Evolutionary conservation across 768 basidiomycete species (phyloP).

Genomic region (Tubosaeta sp.): DNA sequence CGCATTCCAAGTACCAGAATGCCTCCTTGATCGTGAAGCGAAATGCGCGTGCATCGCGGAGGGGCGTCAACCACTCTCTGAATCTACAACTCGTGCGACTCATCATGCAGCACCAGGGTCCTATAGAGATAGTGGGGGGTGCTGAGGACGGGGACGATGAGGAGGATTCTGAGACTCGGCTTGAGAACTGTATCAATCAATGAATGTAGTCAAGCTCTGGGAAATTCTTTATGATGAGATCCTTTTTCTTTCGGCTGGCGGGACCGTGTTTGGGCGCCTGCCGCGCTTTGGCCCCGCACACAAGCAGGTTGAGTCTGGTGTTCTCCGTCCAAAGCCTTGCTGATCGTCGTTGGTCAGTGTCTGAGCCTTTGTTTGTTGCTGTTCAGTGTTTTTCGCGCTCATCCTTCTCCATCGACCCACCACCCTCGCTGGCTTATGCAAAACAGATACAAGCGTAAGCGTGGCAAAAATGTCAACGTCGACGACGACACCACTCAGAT

Average conservation of each 20-base stretch:
- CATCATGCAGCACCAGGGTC: conserved; percentile 29
- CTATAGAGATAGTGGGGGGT: conserved; percentile 20
- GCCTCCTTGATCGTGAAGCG: conserved; percentile 51
- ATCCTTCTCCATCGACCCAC: conserved; percentile 16
- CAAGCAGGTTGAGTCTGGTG: no score
- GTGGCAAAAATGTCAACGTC: conserved; percentile 47
- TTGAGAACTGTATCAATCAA: conserved; percentile 29
- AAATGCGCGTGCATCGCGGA: conserved; percentile 42
- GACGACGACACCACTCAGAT: conserved; percentile 42
- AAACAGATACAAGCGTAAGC: conserved; percentile 46
- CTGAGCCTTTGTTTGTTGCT: conserved; percentile 32
- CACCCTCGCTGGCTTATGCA: conserved; percentile 36
- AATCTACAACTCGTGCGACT: conserved; percentile 29
- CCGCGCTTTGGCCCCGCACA: conserved; percentile 24
- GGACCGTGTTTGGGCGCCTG: conserved; percentile 24
- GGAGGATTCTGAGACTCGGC: conserved; percentile 24
- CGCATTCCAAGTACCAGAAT: conserved; percentile 52
- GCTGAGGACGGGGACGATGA: conserved; percentile 18
- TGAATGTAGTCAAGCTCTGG: conserved; percentile 25
- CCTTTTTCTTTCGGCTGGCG: no score
- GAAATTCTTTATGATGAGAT: conserved; percentile 29
- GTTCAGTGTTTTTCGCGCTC: conserved; percentile 22
- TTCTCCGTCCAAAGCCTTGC: no score
- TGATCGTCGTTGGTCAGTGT: no score
- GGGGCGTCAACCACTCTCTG: conserved; percentile 14